Percentiles rank a stretch among this genome's conserved stretches.
phyloP scores from a whole-genome alignment of 441 rosid genomes.

The Croton setiger region DNA sequence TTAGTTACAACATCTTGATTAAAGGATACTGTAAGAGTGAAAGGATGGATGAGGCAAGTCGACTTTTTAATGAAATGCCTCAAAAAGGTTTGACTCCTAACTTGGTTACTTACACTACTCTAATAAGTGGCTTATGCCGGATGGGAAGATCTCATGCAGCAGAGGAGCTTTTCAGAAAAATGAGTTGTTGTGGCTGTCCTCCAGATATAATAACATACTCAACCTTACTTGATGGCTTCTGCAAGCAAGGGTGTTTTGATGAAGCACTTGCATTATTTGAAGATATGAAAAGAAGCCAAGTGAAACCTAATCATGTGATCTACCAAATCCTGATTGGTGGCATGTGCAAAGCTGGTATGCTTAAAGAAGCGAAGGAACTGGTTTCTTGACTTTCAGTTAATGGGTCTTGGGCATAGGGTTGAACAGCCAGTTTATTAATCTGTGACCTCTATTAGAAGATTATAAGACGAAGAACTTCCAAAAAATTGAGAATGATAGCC shows the following conservation, averaged over 20 bases:
- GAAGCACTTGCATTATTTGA: slow-evolving; percentile 1
- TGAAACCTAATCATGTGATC: slow-evolving; percentile 8
- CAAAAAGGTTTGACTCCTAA: slow-evolving; percentile 7
- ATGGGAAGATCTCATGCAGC: background rate
- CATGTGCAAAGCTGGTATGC: slow-evolving; percentile 8
- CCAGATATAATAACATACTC: slow-evolving; percentile 15
- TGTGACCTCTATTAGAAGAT: background rate
- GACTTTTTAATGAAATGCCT: slow-evolving; percentile 18
- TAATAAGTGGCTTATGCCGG: slow-evolving; percentile 12
- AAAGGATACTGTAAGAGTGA: slow-evolving; percentile 12
- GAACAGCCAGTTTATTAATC: background rate
- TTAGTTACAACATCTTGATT: slow-evolving; percentile 17
- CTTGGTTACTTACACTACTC: slow-evolving; percentile 4
- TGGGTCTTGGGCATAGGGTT: background rate
- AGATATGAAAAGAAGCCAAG: background rate
- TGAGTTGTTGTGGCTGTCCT: slow-evolving; percentile 8
- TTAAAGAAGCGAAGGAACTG: slow-evolving; percentile 12
- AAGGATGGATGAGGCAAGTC: slow-evolving; percentile 14
- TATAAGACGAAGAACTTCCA: background rate
- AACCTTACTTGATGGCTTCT: slow-evolving; percentile 20
- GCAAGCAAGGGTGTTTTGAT: slow-evolving; percentile 14
- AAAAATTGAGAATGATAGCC: background rate
- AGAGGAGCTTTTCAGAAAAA: slow-evolving; percentile 11
- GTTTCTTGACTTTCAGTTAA: slow-evolving; percentile 3
- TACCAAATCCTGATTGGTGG: background rate